Evolutionary conservation across 2,329 filamentous ascomycete species (phyloP), one percentile per base, ranked within the genome.

Genomic region (Fusarium guadeloupense): DNA sequence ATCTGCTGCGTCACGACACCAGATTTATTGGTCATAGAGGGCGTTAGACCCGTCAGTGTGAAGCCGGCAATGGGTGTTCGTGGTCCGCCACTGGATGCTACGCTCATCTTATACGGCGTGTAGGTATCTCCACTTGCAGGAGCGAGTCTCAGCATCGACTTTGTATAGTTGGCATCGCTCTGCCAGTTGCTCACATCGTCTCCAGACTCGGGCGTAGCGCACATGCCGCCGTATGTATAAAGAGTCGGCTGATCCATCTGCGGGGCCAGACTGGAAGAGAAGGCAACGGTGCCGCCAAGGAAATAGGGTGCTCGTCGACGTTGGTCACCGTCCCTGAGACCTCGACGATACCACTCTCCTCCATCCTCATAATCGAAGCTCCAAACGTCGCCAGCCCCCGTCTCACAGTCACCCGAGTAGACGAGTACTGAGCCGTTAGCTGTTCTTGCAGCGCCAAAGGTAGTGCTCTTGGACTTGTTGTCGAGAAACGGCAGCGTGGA

Each of bases 161-260:
- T 92, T 3, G 92, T 93, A 74, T 97, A 98, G 34, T 86, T 85
- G 10, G 90, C 92, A 9, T 81, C 74, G 3, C 84, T 83, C 59
- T 91, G 85, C 89, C 92, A 93, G 16, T 77, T 74, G 2, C 74
- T 69, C 25, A 80, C 70, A 16, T 78, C 74, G 34, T 38, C 49
- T 9, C 43, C 43, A n/a, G 52, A 50, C n/a, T 74, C 71, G 8
- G 73, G 71, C 4, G 66, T 64, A 4, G 89, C 89, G 69, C 94
- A 98, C 92, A 97, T 96, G 66, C 94, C 94, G 30, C 93, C 94
- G 75, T 96, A 97, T 7, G 89, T 78, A 71, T 93, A 96, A 17
- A 90, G 76, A 10, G 80, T 80, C 0, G 85, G 83, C 37, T 81
- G 76, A 9, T 83, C 82, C 55, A 83, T 77, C 23, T 77, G 72